A percentile compares a stretch with the other conserved stretches of the same genome.
phyloP scores from a whole-genome alignment of 2,329 filamentous ascomycete species.

The Aspergillus persii region DNA sequence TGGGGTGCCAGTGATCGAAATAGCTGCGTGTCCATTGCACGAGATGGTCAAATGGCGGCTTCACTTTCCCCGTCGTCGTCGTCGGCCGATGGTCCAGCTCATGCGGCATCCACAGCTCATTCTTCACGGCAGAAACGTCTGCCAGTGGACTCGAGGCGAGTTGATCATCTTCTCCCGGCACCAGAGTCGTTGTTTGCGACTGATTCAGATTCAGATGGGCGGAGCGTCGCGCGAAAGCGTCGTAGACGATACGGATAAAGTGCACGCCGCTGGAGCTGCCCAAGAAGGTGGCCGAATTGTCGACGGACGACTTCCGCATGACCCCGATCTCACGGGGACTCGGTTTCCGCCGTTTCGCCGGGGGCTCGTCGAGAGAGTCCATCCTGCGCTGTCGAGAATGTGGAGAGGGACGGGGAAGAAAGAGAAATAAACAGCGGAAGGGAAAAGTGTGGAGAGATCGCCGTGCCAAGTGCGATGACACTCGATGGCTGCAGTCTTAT shows the following conservation, averaged over 20 bases:
- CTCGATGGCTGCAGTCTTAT: background rate
- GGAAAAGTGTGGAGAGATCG: background rate
- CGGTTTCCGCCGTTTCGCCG: slow-evolving; percentile 29
- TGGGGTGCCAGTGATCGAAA: slow-evolving; percentile 58
- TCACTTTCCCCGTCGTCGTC: slow-evolving; percentile 13
- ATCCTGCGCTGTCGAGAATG: slow-evolving; percentile 1
- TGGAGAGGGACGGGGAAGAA: background rate
- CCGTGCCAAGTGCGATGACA: background rate
- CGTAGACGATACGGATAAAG: slow-evolving; percentile 57
- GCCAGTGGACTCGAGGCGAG: slow-evolving; percentile 15
- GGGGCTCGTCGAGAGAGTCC: slow-evolving; percentile 13
- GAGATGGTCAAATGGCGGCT: slow-evolving; percentile 46
- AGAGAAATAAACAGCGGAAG: background rate
- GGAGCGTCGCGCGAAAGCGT: slow-evolving; percentile 44
- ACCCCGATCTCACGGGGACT: slow-evolving; percentile 46
- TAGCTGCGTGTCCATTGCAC: slow-evolving; percentile 53
- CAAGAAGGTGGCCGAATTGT: slow-evolving; percentile 53
- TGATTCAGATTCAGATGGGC: slow-evolving; percentile 27
- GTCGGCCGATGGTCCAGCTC: slow-evolving; percentile 32
- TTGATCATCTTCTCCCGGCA: slow-evolving; percentile 59
- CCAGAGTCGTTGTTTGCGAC: slow-evolving; percentile 39
- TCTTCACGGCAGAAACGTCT: background rate
- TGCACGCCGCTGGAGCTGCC: slow-evolving; percentile 60
- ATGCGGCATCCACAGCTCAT: slow-evolving; percentile 31
- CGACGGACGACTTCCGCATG: slow-evolving; percentile 51